Percentiles rank a stretch among this genome's conserved stretches.
These are phyloP conservation scores for Delonix regia DNA, from an alignment of 306 rosid species.

Conservation along the genomic window DNA sequence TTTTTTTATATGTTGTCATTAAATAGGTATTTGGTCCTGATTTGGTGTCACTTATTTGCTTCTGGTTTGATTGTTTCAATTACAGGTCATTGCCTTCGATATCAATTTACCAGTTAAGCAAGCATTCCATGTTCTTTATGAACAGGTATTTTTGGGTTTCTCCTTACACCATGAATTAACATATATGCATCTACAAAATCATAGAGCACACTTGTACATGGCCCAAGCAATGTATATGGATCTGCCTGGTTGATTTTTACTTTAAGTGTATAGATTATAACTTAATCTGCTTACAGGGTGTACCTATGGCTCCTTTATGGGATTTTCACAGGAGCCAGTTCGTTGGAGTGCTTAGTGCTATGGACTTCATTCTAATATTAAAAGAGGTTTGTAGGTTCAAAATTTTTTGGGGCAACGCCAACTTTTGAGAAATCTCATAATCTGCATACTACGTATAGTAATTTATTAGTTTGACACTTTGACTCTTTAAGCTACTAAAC, in stretches of 20 bases:
- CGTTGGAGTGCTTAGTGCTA: slow-evolving; percentile 77
- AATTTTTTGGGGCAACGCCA: slow-evolving; percentile 31
- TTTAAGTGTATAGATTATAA: slow-evolving; percentile 18
- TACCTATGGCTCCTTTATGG: slow-evolving; percentile 82
- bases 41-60: slow-evolving; percentile 30
- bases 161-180: not conserved
- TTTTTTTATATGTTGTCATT: slow-evolving; percentile 10
- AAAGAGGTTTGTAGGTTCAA: slow-evolving; percentile 68
- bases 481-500: slow-evolving; percentile 13
- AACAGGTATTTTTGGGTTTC: slow-evolving; percentile 57
- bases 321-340: slow-evolving; percentile 61
- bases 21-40: slow-evolving; percentile 23
- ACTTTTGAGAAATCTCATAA: slow-evolving; percentile 30
- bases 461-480: slow-evolving; percentile 13
- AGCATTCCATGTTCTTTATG: slow-evolving; percentile 81
- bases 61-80: slow-evolving; percentile 35
- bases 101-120: slow-evolving; percentile 77
- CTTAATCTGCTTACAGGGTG: slow-evolving; percentile 57
- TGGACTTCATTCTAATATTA: slow-evolving; percentile 83
- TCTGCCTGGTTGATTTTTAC: slow-evolving; percentile 32
- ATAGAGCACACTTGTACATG: not conserved
- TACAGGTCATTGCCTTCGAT: slow-evolving; percentile 79
- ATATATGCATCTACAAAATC: not conserved
- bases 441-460: not conserved
- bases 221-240: slow-evolving; percentile 17